phyloP scores from a whole-genome alignment of 2,329 filamentous ascomycete species.

The Pezicula neosporulosa region DNA sequence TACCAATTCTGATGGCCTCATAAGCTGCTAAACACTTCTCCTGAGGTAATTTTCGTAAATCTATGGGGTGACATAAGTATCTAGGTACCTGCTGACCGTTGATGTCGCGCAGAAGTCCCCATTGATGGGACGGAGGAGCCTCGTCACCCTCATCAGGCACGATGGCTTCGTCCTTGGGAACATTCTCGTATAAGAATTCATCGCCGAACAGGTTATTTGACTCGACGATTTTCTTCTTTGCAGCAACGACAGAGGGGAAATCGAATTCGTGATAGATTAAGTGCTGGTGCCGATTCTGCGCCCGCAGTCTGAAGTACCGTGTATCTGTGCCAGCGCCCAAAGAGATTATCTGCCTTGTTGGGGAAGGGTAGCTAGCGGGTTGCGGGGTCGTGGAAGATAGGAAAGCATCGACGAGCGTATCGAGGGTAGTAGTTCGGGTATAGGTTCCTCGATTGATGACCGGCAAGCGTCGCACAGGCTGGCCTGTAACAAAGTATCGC shows the following conservation, averaged over 20 bases:
- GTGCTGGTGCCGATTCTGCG: slow-evolving; percentile 23
- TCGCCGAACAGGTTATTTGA: slow-evolving; percentile 10
- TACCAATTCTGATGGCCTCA: slow-evolving; percentile 44
- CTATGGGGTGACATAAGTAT: slow-evolving; percentile 46
- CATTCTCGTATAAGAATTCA: slow-evolving; percentile 37
- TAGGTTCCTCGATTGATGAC: slow-evolving; percentile 99
- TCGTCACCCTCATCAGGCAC: slow-evolving; percentile 12
- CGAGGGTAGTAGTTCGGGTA: slow-evolving; percentile 79
- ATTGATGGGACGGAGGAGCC: slow-evolving; percentile 8
- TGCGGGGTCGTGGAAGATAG: slow-evolving; percentile 35
- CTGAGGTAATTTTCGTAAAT: slow-evolving; percentile 25
- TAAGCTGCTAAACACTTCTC: slow-evolving; percentile 23
- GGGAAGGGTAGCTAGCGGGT: slow-evolving; percentile 15
- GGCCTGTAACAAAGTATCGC: slow-evolving; percentile 59
- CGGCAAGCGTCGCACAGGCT: slow-evolving; percentile 65
- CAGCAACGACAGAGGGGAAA: slow-evolving; percentile 69
- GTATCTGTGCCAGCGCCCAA: slow-evolving; percentile 94
- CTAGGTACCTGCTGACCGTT: slow-evolving; percentile 11
- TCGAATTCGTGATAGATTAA: slow-evolving; percentile 91
- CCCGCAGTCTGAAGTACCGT: slow-evolving; percentile 68
- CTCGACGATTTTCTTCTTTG: slow-evolving; percentile 36
- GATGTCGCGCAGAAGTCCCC: slow-evolving; percentile 17
- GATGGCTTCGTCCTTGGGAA: slow-evolving; percentile 44
- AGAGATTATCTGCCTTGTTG: slow-evolving; percentile 74
- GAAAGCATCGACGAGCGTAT: slow-evolving; percentile 72